Evolutionary conservation across 495 filamentous ascomycete genomes (phyloP), one percentile per base, ranked within the genome.

Genomic region (Penicillium tannophilum): DNA sequence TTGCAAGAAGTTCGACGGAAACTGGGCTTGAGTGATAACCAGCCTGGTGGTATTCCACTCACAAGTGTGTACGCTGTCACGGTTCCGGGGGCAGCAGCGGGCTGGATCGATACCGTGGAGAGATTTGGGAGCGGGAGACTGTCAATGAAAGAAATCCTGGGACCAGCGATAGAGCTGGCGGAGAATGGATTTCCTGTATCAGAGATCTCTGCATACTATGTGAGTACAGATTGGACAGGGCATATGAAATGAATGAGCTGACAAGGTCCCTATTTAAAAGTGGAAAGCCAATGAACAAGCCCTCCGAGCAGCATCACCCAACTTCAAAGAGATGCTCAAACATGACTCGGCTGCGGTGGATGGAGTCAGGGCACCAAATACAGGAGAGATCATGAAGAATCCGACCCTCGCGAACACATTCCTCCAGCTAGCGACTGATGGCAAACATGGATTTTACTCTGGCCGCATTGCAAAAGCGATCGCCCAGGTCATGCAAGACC

Each of bases 31-130:
- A 10, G 9, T 12, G 9, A 36, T 14, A 36, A 36, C 10, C 33
- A 36, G 33, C 33, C 33, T 10, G 33, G 33, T 36, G 33, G 9
- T 9, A 52, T 52, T 12, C 50, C 50, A 19, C 23, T 28, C 12
- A 28, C 16, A 3, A 51, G 48, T 33, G n/a, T 28, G 17, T 19
- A 3, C 6, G 48, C 48, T 33, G 23, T 33, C n/a, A 51, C 48
- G n/a, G 17, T 20, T 17, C 50, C 50, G 23, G 50, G 50, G 17
- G 50, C 50, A 16, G 28, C 50, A 19, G 33, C 31, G 6, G 50
- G 28, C 7, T 52, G 50, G 50, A 24, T 52, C 6, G 50, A 52
- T 52, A 52, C 50, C 17, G 50, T 52, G 12, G 50, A 52, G 33
- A 52, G 33, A 24, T 52, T 52, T 52, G 50, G 50, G 23, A 52